Conservation (phyloP, 2,329 filamentous ascomycete species). For the Alternaria gaisen region DNA sequence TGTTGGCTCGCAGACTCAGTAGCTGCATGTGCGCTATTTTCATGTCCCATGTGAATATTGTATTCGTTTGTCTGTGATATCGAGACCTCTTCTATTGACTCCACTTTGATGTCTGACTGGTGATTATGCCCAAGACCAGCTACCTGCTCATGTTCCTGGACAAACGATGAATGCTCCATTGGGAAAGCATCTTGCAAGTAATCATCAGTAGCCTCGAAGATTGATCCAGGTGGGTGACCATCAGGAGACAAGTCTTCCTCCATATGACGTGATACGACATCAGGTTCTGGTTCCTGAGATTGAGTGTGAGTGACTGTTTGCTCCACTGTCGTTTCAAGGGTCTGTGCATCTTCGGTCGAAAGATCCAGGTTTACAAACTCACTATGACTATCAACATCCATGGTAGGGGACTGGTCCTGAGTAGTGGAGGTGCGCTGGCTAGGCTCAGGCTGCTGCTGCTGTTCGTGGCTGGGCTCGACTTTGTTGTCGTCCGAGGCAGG, state of each 20-base stretch:
- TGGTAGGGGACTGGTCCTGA: conserved; percentile 5
- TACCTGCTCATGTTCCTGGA: conserved; percentile 5
- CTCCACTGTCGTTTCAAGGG: conserved; percentile 3
- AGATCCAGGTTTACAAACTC: conserved; percentile 21
- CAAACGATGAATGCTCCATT: conserved; percentile 6
- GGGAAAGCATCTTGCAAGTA: conserved; percentile 16
- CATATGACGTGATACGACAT: neutral
- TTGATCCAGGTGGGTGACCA: conserved; percentile 12
- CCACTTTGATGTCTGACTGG: conserved; percentile 39
- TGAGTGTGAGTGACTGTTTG: conserved; percentile 10
- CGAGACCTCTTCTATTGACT: conserved; percentile 41
- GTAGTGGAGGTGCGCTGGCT: neutral
- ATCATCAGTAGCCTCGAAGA: conserved; percentile 14
- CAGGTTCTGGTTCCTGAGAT: conserved; percentile 8
- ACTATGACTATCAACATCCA: conserved; percentile 13
- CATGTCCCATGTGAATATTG: neutral
- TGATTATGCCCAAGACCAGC: conserved; percentile 9
- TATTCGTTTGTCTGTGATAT: conserved; percentile 15
- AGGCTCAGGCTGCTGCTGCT: neutral
- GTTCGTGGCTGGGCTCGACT: neutral
- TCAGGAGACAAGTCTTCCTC: neutral
- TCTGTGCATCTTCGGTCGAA: conserved; percentile 9
- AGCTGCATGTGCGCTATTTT: neutral
- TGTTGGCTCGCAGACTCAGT: conserved; percentile 18
- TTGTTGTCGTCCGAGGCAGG: conserved; percentile 24